These are phyloP conservation scores for Xylaria nigripes DNA, from an alignment of 495 filamentous ascomycete genomes.

Conservation along the genomic window DNA sequence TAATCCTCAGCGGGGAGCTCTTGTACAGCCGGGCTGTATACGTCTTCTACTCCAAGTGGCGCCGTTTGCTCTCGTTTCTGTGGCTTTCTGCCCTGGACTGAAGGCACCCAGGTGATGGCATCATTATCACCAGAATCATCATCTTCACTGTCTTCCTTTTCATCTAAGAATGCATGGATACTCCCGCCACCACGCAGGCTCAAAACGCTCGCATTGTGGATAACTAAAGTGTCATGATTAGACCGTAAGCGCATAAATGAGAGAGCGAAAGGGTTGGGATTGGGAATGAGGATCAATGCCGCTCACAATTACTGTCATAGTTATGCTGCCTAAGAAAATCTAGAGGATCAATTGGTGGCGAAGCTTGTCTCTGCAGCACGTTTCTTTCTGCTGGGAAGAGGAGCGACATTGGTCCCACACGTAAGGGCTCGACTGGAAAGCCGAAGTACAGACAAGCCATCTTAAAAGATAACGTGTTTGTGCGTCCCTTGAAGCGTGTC, in stretches of 20 bases:
- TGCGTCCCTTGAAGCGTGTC: slow-evolving; percentile 16
- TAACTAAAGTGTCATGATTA: neutral
- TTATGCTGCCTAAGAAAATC: slow-evolving; percentile 13
- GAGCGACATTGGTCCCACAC: slow-evolving; percentile 1
- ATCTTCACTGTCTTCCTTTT: too few species aligned
- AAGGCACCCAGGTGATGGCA: neutral
- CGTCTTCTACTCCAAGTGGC: neutral
- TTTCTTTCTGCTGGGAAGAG: slow-evolving; percentile 8
- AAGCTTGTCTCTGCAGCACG: neutral
- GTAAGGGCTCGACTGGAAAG: slow-evolving; percentile 21
- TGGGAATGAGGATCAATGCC: neutral
- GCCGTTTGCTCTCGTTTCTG: neutral
- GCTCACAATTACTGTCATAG: slow-evolving; percentile 10
- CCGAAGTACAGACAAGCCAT: slow-evolving; percentile 24
- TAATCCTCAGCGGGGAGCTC: slow-evolving; percentile 4
- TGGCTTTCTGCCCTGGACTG: neutral
- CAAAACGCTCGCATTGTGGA: neutral
- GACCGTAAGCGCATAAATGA: neutral
- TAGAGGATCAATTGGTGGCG: neutral
- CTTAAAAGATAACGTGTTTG: slow-evolving; percentile 17
- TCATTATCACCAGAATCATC: too few species aligned
- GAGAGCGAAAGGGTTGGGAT: neutral
- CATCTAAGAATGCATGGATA: neutral
- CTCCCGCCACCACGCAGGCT: slow-evolving; percentile 19
- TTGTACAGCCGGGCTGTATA: slow-evolving; percentile 7